Evolutionary conservation across 2,329 filamentous ascomycete genomes (phyloP), one percentile per base, ranked within the genome.

Genomic region (Ceratocystiopsis sp.): DNA sequence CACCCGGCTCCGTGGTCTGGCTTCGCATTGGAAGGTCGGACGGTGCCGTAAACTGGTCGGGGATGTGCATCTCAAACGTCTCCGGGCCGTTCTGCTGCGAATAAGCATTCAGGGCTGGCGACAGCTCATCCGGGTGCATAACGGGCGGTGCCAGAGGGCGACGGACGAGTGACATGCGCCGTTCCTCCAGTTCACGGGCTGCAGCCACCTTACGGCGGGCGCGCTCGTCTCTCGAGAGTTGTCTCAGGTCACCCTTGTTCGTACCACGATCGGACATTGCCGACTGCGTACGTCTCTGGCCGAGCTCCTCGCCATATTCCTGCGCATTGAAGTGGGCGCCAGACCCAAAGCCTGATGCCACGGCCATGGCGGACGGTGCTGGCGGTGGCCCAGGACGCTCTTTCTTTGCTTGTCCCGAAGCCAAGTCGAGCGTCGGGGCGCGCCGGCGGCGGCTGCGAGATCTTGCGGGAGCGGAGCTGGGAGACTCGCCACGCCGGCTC

Each of bases 101-200:
- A 14, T 29, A 17, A 25, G 40, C 38, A 6, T 39, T 35, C 21
- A 44, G 36, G 13, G 40, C 57, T 2, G 62, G 60, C 0, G 63
- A 61, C 37, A 75, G 60, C 45, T 74, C 62, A 47, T 68, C 67
- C 0, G 87, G 87, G 50, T 86, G 78, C 6, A 84, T 78, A 47
- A 95, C 93, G 0, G 76, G 65, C 0, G 85, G 85, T 3, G 79
- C 84, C 19, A 82, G 83, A 4, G 85, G 82, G 41, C 85, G 74
- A 44, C 84, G 74, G 17, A 83, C 84, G 21, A 93, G 67, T 14
- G 89, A 95, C 55, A 83, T 75, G 45, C 89, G 78, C 25, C 89
- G 77, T 54, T 91, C 84, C 59, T 95, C 87, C 1, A 96, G 72
- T 59, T 95, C 87, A 40, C 81, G 78, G 9, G 86, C 85, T 11